Percentiles rank a stretch among this genome's conserved stretches.
These are phyloP conservation scores for Arthrobotrys sphaeroides DNA, from an alignment of 2,329 filamentous ascomycete species.

Conservation along the genomic window DNA sequence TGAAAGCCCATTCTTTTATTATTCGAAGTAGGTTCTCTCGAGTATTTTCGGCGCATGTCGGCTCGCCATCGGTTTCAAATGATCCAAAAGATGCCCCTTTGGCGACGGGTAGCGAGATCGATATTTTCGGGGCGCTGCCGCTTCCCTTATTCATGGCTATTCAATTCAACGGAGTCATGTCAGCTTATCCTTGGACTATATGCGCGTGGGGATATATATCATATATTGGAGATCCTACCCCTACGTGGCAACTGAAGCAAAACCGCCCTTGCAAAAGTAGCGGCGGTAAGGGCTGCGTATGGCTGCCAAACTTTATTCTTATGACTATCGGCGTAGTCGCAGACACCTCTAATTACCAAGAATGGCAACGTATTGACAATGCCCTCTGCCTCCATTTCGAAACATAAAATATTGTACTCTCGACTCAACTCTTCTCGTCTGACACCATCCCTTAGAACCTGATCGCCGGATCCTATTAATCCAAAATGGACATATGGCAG, in stretches of 20 bases:
- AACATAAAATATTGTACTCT: conserved; percentile 44
- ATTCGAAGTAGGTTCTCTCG: conserved; percentile 57
- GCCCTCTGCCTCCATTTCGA: conserved; percentile 59
- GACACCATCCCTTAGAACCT: conserved; percentile 38
- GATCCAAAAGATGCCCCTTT: conserved; percentile 55
- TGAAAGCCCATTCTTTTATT: conserved; percentile 42
- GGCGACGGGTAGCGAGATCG: conserved; percentile 4
- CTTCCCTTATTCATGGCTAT: too few relatives aligned
- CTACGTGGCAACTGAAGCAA: neutral
- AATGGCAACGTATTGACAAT: conserved; percentile 53
- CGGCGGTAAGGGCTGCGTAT: conserved; percentile 13
- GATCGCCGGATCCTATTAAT: conserved; percentile 20
- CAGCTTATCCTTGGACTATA: too few relatives aligned
- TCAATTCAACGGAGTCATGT: too few relatives aligned
- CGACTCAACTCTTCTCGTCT: conserved; percentile 32
- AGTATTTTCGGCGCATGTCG: conserved; percentile 55
- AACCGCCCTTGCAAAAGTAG: conserved; percentile 5
- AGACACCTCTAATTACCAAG: conserved; percentile 26
- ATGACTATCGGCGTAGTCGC: conserved; percentile 24
- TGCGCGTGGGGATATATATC: too few relatives aligned
- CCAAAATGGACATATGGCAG: conserved; percentile 21
- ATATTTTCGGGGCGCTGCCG: neutral
- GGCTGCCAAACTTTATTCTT: conserved; percentile 28
- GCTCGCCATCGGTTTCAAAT: conserved; percentile 51
- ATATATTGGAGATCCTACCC: too few relatives aligned